Evolutionary conservation across 2,329 filamentous ascomycete species (phyloP).

Genomic region (Fusarium multiceps): DNA sequence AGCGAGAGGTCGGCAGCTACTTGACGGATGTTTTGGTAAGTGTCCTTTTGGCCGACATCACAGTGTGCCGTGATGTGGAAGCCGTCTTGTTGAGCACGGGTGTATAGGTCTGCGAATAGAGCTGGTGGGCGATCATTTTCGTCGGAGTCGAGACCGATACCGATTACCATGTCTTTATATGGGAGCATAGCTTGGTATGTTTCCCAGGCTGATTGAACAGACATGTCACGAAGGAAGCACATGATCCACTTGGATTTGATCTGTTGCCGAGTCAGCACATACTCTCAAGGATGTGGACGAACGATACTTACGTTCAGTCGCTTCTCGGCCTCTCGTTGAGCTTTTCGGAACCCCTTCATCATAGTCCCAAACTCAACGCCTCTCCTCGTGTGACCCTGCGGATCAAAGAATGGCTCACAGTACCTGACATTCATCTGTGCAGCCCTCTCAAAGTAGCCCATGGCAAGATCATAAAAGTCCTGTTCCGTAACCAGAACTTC

Average conservation of each 20-base stretch:
- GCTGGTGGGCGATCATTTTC: constrained; percentile 57
- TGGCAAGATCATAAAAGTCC: constrained; percentile 78
- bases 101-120: constrained; percentile 55
- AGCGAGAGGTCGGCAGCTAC: constrained; percentile 62
- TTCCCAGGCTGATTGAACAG: constrained; percentile 75
- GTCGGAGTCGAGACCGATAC: constrained; percentile 60
- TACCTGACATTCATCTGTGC: constrained; percentile 73
- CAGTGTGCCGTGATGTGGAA: constrained; percentile 63
- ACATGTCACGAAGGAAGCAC: constrained; percentile 77
- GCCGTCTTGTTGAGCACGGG: constrained; percentile 52
- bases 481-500: constrained; percentile 71
- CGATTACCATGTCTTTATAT: constrained; percentile 54
- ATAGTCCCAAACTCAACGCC: constrained; percentile 71
- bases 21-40: constrained; percentile 62
- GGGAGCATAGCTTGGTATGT: constrained; percentile 59
- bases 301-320: not conserved
- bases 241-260: constrained; percentile 69
- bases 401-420: constrained; percentile 83
- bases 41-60: constrained; percentile 62
- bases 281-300: no score
- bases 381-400: constrained; percentile 75
- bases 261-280: not conserved
- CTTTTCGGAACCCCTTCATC: constrained; percentile 69
- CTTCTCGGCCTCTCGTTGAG: constrained; percentile 63
- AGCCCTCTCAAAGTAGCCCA: constrained; percentile 74